phyloP scores from a whole-genome alignment of 106 monocot genomes.

The Phalaenopsis aphrodite region DNA sequence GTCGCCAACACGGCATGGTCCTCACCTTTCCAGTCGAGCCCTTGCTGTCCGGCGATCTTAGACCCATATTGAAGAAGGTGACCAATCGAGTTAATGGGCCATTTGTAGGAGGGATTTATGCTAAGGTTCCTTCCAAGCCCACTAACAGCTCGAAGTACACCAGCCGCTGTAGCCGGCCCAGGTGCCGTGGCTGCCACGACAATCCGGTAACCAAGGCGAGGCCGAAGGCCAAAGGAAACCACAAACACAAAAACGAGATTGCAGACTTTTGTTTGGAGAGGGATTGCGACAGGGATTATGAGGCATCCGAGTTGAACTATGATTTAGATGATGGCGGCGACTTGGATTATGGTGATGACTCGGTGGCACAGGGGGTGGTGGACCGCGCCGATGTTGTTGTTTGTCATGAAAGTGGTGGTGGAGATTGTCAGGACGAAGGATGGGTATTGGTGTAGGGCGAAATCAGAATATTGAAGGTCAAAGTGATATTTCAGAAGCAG shows the following conservation, averaged over 20 bases:
- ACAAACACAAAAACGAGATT: background rate
- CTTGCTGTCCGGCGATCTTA: too few species aligned
- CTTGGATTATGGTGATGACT: too few species aligned
- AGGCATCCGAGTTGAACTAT: background rate
- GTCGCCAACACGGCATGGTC: background rate
- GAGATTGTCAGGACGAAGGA: too few species aligned
- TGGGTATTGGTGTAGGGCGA: too few species aligned
- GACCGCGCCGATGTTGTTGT: too few species aligned
- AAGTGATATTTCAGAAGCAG: too few species aligned
- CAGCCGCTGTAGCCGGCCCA: background rate
- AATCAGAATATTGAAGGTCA: too few species aligned
- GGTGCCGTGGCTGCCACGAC: background rate
- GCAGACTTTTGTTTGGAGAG: background rate
- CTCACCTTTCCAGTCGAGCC: background rate
- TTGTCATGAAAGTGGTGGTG: too few species aligned
- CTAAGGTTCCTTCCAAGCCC: background rate
- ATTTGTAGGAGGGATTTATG: background rate
- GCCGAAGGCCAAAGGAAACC: background rate
- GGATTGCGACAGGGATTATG: background rate
- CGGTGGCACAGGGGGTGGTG: too few species aligned
- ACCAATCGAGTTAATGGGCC: background rate
- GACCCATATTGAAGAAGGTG: background rate
- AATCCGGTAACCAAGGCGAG: background rate
- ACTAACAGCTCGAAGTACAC: constrained; percentile 1
- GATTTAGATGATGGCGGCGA: background rate